Percentiles rank a stretch among this genome's conserved stretches.
Conservation (phyloP, 371 early-diverging fungal species). For the Mucor velutinosus region DNA sequence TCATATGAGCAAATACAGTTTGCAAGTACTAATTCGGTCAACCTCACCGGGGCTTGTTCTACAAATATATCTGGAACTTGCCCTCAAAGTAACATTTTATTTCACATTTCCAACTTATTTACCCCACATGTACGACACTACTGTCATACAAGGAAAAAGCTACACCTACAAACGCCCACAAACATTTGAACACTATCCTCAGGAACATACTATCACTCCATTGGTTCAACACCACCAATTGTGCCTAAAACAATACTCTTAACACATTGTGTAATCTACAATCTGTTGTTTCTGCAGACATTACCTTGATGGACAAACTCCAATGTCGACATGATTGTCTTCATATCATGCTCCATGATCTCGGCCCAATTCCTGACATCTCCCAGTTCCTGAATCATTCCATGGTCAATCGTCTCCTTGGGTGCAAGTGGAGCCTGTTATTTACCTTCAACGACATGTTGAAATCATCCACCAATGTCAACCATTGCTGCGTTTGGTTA, state of each 20-base stretch:
- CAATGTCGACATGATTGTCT: conserved; percentile 29
- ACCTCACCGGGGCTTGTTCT: neutral
- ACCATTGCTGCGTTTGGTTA: conserved; percentile 68
- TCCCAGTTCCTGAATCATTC: conserved; percentile 66
- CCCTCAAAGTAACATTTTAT: conserved; percentile 1
- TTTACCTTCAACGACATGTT: conserved; percentile 64
- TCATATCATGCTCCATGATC: conserved; percentile 49
- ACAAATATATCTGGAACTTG: neutral
- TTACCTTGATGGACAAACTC: conserved; percentile 38
- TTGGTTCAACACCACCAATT: conserved; percentile 15
- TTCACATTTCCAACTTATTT: neutral
- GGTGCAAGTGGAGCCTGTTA: neutral
- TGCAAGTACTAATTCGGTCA: neutral
- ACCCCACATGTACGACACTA: conserved; percentile 20
- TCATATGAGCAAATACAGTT: neutral
- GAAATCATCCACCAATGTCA: conserved; percentile 60
- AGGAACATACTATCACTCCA: neutral
- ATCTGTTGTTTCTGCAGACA: neutral
- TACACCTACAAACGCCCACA: conserved; percentile 2
- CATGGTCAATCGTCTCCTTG: neutral
- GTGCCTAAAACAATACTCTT: conserved; percentile 11
- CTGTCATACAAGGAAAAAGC: conserved; percentile 6
- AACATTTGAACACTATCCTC: conserved; percentile 1
- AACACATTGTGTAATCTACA: neutral
- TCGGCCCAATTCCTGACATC: conserved; percentile 83